Evolutionary conservation across 2,329 filamentous ascomycete species (phyloP), one percentile per base, ranked within the genome.

Genomic region (Colletotrichum australisinense): DNA sequence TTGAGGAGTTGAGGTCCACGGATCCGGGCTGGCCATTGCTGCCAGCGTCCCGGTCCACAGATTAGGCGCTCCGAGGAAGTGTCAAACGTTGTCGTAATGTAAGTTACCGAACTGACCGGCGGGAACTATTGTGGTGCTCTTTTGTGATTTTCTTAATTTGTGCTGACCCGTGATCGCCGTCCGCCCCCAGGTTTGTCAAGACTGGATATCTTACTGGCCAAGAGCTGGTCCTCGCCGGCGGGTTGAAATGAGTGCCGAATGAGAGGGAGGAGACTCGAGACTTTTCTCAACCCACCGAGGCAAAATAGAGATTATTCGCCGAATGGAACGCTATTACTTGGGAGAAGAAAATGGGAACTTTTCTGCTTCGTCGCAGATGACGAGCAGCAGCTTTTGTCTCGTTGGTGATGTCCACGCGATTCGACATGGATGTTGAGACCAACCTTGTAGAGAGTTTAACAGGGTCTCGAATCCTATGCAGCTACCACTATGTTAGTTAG

Each of bases 1-100:
- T 83, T 12, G 81, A 83, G 1, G 75, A 73, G 1, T 57, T 83
- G 7, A 78, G 75, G 24, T 74, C 75, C 1, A 72, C 77, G 0
- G 82, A 83, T 9, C 79, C 81, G 0, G 82, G 0, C 77, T 83
- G 0, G 81, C 80, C 0, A 81, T 84, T 35, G 81, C 81, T 0
- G 78, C 79, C 0, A 78, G 78, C 16, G 77, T 84, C 4, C 82
- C 82, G 0, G 77, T 84, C 0, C 80, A 80, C 56, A 77, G 82
- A 12, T 67, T 84, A 4, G 82, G 82, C 4, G 67, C 76, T 1
- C 81, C 0, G 76, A 82, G 6, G 82, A 84, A 53, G 82, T 83
- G 12, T 77, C 80, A 9, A 81, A 79, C 22, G 77, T 81, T 8
- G 79, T 81, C 7, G 76, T 74, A 5, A 81, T 83, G 82, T 81